Base-by-base conservation (phyloP, 805 yeast genomes). In the Saturnispora besseyi region DNA sequence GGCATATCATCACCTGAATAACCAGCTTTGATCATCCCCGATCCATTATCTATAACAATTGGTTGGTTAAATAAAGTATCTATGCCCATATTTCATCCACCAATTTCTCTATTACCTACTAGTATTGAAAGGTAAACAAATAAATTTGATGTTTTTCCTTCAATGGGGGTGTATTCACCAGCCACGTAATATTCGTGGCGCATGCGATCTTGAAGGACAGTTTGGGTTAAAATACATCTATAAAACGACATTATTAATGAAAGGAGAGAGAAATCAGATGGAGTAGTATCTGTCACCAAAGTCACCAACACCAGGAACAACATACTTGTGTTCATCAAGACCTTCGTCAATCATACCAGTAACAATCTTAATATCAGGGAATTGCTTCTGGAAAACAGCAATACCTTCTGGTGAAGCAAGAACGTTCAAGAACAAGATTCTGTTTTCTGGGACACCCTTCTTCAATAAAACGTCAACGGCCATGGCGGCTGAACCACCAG, bases 211-310 rank as follows among this genome's bases (percentile, higher is more conserved):
- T 8, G 29, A 26, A 26, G 6, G 29, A 26, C 9, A 26, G 9
- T 26, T 26, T 26, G 29, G n/a, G 26, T 18, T 18, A 18, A 36
- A 4, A 13, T 33, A 36, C 21, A 41, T 44, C 32, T 12, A 40
- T 22, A 46, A 34, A 30, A 32, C 13, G 26, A 13, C 26, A n/a
- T 30, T 4, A 15, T 29, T 22, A 30, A 18, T 11, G 5, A 10
- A 22, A 36, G 10, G 30, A 41, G 29, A 11, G 30, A 34, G 41
- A 36, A 5, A 30, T 44, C 74, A 90, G 55, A 87, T 79, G 71
- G 96, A 87, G 73, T 91, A 93, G 71, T 93, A 93, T 69, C 98
- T 78, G 71, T 93, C 98, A 62, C 99, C 99, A 62, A 93, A 93
- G 64, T 93, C 99, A 62, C 99, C 99, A 57, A 93, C 75, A 44